Conservation (phyloP, 192 early-diverging fungal species). For the Glomus cerebriforme region DNA sequence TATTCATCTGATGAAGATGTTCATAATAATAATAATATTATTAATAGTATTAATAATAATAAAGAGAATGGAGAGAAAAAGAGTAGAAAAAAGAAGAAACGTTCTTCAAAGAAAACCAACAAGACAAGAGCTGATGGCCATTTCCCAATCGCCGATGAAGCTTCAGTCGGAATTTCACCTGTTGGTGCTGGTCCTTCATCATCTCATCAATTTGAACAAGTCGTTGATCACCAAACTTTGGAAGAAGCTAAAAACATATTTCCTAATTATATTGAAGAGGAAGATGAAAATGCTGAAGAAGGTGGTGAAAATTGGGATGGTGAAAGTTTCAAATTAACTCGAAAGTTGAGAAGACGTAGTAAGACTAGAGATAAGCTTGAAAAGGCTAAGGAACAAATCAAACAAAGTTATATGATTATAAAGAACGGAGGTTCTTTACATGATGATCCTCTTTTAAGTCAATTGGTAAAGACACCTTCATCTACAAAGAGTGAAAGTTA, state of each 20-base stretch:
- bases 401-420: conserved; percentile 39
- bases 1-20: not conserved
- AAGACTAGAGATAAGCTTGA: conserved; percentile 37
- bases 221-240: not conserved
- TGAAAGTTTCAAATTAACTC: conserved; percentile 18
- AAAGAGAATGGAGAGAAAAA: not conserved
- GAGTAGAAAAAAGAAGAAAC: conserved; percentile 7
- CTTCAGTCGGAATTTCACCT: too few species aligned
- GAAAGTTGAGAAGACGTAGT: conserved; percentile 42
- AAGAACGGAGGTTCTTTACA: conserved; percentile 38
- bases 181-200: not conserved
- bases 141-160: not conserved
- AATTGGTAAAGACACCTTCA: conserved; percentile 18
- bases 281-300: conserved; percentile 2
- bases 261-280: not conserved
- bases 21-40: not conserved
- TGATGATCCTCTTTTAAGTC: conserved; percentile 32
- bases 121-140: conserved; percentile 11
- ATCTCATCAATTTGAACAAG: not conserved
- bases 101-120: not conserved
- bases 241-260: conserved; percentile 8
- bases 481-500: conserved; percentile 33
- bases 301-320: not conserved
- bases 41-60: not conserved
- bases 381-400: conserved; percentile 48